Base-by-base conservation (phyloP, 768 basidiomycete species). In the Lactarius pseudohatsudake region DNA sequence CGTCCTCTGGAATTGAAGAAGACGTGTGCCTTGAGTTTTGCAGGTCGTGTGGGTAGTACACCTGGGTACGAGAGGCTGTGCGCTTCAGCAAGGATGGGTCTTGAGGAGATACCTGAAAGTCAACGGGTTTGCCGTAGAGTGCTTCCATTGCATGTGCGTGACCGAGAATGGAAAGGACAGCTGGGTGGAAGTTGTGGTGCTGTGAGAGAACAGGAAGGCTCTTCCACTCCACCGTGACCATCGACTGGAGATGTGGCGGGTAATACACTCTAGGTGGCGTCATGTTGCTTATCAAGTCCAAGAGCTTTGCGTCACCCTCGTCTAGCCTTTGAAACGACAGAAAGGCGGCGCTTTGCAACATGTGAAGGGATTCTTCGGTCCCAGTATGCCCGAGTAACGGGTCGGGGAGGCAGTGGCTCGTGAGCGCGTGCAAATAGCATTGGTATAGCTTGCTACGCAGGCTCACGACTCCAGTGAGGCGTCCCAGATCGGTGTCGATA, bases 361-460 rank as follows among this genome's bases (percentile, higher is more conserved):
- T 38, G 36, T 38, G 36, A 38, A 38, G 36, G 11, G 36, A 38
- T 38, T 38, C 36, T 38, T 38, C 36, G 8, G 36, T 38, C 11
- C 36, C 36, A 38, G 36, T 38, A 13, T 13, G 36, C 36, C 36
- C 36, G 36, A 38, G 36, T 38, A 38, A 36, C 34, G 34, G 34
- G 34, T 36, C 83, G 10, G 76, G 74, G 8, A 79, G 71, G 53
- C 76, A 77, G 54, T 79, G 76, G 16, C 79, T 79, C 4, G 78
- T 83, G 1, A 82, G 59, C n/a, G 81, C 79, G 53, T 85, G 84
- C n/a, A 85, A 74, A 61, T 81, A 81, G 3, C 78, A 74, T 53
- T 75, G 75, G 62, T 75, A 81, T 8, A 83, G 73, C 43, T 70
- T 71, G 62, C 72, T 76, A 0, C 69, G 68, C 43, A 79, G 59